Evolutionary conservation across 2,329 filamentous ascomycete species (phyloP).

Genomic region (Davidsoniella neocaledoniae): DNA sequence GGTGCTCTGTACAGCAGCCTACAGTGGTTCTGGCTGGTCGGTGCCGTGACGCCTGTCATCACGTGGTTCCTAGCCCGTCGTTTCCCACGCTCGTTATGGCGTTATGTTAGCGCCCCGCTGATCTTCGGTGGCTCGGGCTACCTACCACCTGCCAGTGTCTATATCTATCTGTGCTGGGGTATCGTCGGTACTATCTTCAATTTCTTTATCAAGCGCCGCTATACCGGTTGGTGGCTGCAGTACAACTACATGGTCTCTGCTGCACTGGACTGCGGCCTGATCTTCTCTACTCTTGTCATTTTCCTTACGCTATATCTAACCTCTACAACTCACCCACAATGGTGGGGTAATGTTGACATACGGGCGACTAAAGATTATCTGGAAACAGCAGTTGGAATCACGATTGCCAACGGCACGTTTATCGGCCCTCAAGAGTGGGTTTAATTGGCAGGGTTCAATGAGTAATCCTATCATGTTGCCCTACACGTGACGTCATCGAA

Average conservation of each 20-base stretch:
- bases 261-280: constrained; percentile 51
- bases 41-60: constrained; percentile 43
- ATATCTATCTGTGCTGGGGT: constrained; percentile 58
- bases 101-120: constrained; percentile 51
- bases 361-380: constrained; percentile 30
- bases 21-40: constrained; percentile 56
- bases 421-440: too few species aligned
- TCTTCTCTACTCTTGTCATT: constrained; percentile 49
- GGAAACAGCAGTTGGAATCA: constrained; percentile 23
- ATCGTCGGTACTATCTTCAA: constrained; percentile 52
- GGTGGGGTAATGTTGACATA: constrained; percentile 43
- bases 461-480: too few species aligned
- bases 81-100: constrained; percentile 43
- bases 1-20: constrained; percentile 45
- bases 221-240: constrained; percentile 57
- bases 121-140: constrained; percentile 48
- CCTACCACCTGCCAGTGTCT: constrained; percentile 52
- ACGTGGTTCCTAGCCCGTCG: constrained; percentile 45
- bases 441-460: too few species aligned
- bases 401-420: too few species aligned
- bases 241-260: constrained; percentile 65
- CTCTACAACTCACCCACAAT: constrained; percentile 34
- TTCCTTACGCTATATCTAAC: constrained; percentile 53
- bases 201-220: constrained; percentile 46
- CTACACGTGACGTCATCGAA: too few species aligned